These are phyloP conservation scores for Blakeslea trispora DNA, from an alignment of 371 early-diverging fungal genomes.

Conservation along the genomic window DNA sequence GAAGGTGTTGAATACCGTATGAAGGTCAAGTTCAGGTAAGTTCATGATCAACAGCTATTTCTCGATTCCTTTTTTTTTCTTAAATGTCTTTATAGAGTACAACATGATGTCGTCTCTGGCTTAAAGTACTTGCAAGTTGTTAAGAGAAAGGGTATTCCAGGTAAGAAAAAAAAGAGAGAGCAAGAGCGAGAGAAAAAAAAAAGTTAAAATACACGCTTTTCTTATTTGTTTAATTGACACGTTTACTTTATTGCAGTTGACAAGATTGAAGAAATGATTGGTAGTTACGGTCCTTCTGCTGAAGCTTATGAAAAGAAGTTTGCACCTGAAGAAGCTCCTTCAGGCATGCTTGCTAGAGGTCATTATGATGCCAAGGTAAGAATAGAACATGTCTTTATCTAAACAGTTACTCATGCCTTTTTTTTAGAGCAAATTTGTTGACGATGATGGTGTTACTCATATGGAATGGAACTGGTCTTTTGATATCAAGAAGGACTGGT, in stretches of 20 bases:
- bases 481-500: constrained; percentile 74
- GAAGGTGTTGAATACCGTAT: constrained; percentile 93
- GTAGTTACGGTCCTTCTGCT: constrained; percentile 86
- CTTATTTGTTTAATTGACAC: neutral
- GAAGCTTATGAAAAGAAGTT: constrained; percentile 86
- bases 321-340: constrained; percentile 84
- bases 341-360: constrained; percentile 90
- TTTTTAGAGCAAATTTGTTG: constrained; percentile 58
- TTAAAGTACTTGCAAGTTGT: constrained; percentile 93
- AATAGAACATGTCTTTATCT: neutral
- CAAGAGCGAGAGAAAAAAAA: neutral
- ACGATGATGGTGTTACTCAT: constrained; percentile 63
- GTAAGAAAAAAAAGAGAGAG: constrained; percentile 33
- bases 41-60: too few relatives aligned
- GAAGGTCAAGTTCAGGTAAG: constrained; percentile 86
- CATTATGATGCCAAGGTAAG: constrained; percentile 79
- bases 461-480: constrained; percentile 70
- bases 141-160: constrained; percentile 82
- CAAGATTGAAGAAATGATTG: constrained; percentile 94
- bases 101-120: constrained; percentile 94
- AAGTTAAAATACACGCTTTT: neutral
- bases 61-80: constrained; percentile 1
- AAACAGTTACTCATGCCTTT: neutral
- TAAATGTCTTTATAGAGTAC: constrained; percentile 76
- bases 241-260: constrained; percentile 65